Percentiles rank a stretch among this genome's conserved stretches.
Conservation (phyloP, 2,329 filamentous ascomycete species). For the Botryotinia convoluta region DNA sequence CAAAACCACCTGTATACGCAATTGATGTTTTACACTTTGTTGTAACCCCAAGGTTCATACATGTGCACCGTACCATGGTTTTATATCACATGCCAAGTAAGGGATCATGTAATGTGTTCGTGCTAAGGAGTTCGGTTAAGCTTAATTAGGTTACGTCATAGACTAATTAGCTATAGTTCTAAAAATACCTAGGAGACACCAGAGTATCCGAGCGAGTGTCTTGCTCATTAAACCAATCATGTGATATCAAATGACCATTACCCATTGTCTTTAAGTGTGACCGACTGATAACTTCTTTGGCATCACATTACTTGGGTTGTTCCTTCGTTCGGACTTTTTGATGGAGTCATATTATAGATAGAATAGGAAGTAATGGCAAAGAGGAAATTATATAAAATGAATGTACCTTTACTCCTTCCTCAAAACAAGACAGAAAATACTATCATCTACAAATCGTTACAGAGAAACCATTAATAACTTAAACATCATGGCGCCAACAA, state of each 20-base stretch:
- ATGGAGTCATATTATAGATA: not conserved
- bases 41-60: not conserved
- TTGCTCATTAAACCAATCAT: not conserved
- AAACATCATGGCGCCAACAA: not conserved
- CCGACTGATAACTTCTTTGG: not conserved
- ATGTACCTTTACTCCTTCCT: not conserved
- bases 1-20: not conserved
- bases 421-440: not conserved
- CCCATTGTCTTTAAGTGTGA: not conserved
- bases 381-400: not conserved
- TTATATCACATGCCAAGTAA: not conserved
- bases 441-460: not conserved
- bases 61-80: not conserved
- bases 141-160: not conserved
- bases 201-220: not conserved
- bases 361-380: not conserved
- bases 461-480: not conserved
- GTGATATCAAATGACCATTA: not conserved
- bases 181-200: not conserved
- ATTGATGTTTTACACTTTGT: not conserved
- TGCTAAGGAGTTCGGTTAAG: not conserved
- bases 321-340: not conserved
- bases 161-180: not conserved
- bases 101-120: not conserved
- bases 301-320: not conserved